These are phyloP conservation scores for Neodidymelliopsis sp. DNA, from an alignment of 2,329 filamentous ascomycete genomes.

Conservation along the genomic window DNA sequence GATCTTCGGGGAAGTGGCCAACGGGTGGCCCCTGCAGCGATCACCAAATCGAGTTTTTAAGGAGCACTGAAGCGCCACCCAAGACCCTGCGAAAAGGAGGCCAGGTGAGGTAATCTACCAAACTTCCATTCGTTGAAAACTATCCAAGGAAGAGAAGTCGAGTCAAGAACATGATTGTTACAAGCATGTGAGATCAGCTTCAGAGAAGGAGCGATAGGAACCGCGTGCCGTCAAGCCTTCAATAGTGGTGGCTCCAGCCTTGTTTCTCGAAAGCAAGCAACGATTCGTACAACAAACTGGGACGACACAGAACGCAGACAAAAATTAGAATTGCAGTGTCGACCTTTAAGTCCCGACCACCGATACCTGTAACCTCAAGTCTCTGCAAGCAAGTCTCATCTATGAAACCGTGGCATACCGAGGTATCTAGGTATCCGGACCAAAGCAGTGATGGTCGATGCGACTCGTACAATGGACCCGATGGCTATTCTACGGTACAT, in stretches of 20 bases:
- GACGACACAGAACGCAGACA: no score
- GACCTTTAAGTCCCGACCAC: no score
- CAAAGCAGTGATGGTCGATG: background rate
- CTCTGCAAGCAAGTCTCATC: no score
- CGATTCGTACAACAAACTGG: no score
- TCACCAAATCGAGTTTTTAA: conserved; percentile 5
- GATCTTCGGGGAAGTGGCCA: background rate
- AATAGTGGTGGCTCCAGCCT: no score
- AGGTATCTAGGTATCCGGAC: background rate
- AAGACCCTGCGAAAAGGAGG: background rate
- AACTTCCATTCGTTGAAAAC: background rate
- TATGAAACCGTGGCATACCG: background rate
- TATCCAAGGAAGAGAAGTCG: background rate
- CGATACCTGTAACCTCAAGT: no score
- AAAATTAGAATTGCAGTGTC: no score
- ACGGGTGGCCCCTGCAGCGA: conserved; percentile 8
- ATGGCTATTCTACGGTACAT: background rate
- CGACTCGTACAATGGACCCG: background rate
- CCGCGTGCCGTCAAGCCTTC: background rate
- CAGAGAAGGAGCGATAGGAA: conserved; percentile 7
- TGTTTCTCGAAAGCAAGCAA: no score
- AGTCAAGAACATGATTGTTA: background rate
- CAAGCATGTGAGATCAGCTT: background rate
- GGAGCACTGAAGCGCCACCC: conserved; percentile 11
- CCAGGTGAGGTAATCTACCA: background rate